These are phyloP conservation scores for Arthroderma sp. DNA, from an alignment of 2,329 filamentous ascomycete genomes.

Conservation along the genomic window DNA sequence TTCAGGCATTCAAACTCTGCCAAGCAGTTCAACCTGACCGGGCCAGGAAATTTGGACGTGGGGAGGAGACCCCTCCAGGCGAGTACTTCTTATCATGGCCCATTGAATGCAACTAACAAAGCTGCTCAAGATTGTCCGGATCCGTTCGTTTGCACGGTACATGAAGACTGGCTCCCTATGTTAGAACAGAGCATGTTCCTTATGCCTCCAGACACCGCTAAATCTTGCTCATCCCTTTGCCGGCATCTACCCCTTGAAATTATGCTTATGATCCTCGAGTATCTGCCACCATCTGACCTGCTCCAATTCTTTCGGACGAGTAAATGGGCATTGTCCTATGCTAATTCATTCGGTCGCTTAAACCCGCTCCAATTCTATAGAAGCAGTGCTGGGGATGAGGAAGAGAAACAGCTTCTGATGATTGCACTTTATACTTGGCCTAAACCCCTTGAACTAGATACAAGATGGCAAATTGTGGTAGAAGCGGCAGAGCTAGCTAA, in stretches of 20 bases:
- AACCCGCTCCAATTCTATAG: conserved; percentile 3
- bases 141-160: conserved; percentile 1
- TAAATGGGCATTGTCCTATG: conserved; percentile 4
- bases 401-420: conserved; percentile 3
- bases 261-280: conserved; percentile 2
- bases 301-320: conserved; percentile 3
- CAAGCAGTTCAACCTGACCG: not conserved
- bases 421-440: conserved; percentile 1
- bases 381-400: not conserved
- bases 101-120: not conserved
- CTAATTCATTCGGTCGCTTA: conserved; percentile 4
- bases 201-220: not conserved
- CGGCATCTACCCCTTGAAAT: conserved; percentile 1
- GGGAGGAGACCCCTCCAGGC: no score
- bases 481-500: conserved; percentile 2
- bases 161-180: not conserved
- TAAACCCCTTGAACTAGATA: conserved; percentile 1
- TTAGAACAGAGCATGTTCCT: conserved; percentile 2
- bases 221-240: not conserved
- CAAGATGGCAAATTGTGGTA: conserved; percentile 4
- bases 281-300: conserved; percentile 1
- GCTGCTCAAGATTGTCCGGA: conserved; percentile 1
- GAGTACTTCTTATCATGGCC: not conserved
- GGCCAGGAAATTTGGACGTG: not conserved
- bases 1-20: conserved; percentile 1